Evolutionary conservation across 176 grass and related monocot species (phyloP).

Genomic region (Ananas comosus): DNA sequence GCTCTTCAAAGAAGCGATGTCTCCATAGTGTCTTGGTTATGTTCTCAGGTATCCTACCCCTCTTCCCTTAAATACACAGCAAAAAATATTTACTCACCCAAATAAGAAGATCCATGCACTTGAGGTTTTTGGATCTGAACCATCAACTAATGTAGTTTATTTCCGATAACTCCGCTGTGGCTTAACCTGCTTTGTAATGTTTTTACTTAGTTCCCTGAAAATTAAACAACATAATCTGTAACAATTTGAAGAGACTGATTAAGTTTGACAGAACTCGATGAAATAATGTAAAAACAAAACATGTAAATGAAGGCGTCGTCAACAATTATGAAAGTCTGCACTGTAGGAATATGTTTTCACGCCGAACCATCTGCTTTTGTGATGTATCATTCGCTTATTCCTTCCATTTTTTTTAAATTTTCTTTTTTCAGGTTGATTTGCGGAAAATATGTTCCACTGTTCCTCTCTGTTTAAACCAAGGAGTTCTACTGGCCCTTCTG

Average conservation of each 20-base stretch:
- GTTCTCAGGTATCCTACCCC: constrained; percentile 52
- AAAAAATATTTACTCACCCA: background rate
- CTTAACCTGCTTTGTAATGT: background rate
- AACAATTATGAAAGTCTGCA: too few relatives aligned
- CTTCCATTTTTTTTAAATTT: background rate
- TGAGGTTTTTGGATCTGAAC: background rate
- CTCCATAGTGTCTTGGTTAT: constrained; percentile 81
- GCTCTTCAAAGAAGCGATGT: constrained; percentile 87
- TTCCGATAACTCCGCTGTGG: background rate
- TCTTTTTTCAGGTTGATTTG: constrained; percentile 64
- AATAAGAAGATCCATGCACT: background rate
- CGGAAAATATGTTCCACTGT: constrained; percentile 41
- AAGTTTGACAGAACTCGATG: too few relatives aligned
- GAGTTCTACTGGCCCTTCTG: constrained; percentile 79
- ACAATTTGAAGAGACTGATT: too few relatives aligned
- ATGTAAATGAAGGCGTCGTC: too few relatives aligned
- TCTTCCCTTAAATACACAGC: background rate
- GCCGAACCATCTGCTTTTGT: too few relatives aligned
- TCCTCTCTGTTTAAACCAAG: constrained; percentile 60
- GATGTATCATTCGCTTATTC: too few relatives aligned
- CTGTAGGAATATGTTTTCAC: too few relatives aligned
- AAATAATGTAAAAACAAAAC: too few relatives aligned
- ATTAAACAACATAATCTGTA: too few relatives aligned
- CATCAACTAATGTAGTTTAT: background rate
- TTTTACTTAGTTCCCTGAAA: too few relatives aligned